Evolutionary conservation across 768 basidiomycete genomes (phyloP), one percentile per base, ranked within the genome.

Genomic region (Panaeolus papilionaceus): DNA sequence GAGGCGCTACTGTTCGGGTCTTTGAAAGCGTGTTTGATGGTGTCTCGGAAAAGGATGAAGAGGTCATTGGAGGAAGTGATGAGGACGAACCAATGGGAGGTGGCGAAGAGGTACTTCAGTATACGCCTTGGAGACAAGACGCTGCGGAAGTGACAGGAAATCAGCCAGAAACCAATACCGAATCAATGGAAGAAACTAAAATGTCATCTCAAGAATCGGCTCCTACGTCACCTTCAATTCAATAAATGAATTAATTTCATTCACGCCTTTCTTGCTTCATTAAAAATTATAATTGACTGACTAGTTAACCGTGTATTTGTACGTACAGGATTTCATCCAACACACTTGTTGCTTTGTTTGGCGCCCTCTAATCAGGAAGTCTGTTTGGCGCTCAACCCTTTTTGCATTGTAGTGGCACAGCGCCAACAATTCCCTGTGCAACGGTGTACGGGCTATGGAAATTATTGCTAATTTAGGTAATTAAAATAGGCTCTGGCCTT

Each of bases 1-100:
- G 77, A 5, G 72, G 71, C 20, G 65, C 71, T 54, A 80, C 80
- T 1, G 77, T 78, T 45, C 47, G 62, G 23, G 74, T 72, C 4
- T 81, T 81, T 61, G 66, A 66, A 38, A 66, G 73, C 23, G 71
- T 71, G 2, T 72, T 75, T 40, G 67, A 67, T 16, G 67, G 65
- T 7, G 68, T 37, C 39, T 64, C 65, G 3, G 69, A 65, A 14
- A 61, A 64, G 0, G 74, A 75, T 33, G 71, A 69, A 16, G 71
- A 68, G 49, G 39, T 44, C 1, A 38, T 45, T 63, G 71, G 44
- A n/a, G 68, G 42, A 38, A 69, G 33, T 66, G 67, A 67, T 61
- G 69, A 67, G 4, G 67, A 70, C 7, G 69, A 58, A 33, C 54
- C 54, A 4, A 58, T 58, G 54, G 54, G 54, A 33, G 54, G 54